Evolutionary conservation across 176 grass and related monocot genomes (phyloP), one percentile per base, ranked within the genome.

Genomic region (Luzula sylvatica): DNA sequence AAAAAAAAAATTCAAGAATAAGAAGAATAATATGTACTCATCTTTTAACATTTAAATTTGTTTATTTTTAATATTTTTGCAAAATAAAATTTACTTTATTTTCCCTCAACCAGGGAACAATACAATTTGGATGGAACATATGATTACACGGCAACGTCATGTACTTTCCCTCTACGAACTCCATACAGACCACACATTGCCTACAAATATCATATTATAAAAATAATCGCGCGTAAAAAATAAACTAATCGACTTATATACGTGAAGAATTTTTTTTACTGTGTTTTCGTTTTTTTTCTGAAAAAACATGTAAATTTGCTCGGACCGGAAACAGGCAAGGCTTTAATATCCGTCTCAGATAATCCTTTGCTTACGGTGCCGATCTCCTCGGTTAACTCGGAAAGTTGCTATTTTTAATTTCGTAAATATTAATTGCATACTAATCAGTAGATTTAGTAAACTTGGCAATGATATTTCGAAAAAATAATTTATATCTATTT

Each of bases 131-230:
- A 46, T 79, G 75, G 32, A 66, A 79, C 46, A 16, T 11, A 54
- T 79, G 75, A 12, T 53, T 35, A 19, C 75, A 79, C 20, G 68
- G 75, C 28, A 79, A 65, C 3, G 42, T 72, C 11, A 79, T 72
- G n/a, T 66, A 8, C 14, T 29, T 27, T 52, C 23, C 5, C 7
- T 42, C 67, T 12, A 32, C 12, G 38, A 53, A 61, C 38, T 30
- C 57, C 26, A 20, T 43, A 28, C 75, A 79, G n/a, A 79, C 72
- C 3, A 70, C 60, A 79, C 75, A 79, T 11, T n/a, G n/a, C n/a
- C 75, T 79, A 56, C 46, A 61, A 2, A 26, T 11, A 66, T 8
- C 47, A 45, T 55, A 50, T 50, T 20, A 43, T 19, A 51, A 14
- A 51, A 15, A 25, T 25, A 7, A 35, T 35, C 30, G 9, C 30